Evolutionary conservation across 768 basidiomycete genomes (phyloP).

Genomic region (Agrocybe chaxingu): DNA sequence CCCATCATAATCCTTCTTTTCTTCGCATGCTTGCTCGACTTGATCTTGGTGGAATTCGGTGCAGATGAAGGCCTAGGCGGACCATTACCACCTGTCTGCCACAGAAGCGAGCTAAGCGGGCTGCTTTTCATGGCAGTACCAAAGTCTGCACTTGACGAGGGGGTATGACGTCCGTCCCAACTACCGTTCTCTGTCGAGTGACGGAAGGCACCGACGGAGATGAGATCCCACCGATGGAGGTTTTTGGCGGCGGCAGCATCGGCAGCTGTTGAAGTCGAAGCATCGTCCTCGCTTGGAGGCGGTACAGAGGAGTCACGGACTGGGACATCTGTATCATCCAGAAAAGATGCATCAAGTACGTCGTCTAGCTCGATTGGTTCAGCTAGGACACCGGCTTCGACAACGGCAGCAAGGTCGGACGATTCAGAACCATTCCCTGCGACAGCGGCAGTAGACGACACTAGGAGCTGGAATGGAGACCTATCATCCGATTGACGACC

Average conservation of each 20-base stretch:
- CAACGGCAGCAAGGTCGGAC: constrained; percentile 7
- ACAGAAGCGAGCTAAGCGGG: constrained; percentile 55
- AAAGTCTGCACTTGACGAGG: constrained; percentile 34
- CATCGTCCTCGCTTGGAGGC: not conserved
- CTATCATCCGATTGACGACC: constrained; percentile 7
- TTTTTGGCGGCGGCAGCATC: constrained; percentile 36
- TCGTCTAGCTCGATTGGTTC: constrained; percentile 67
- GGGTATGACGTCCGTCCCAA: constrained; percentile 29
- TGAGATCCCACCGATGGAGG: constrained; percentile 69
- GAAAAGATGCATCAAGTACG: constrained; percentile 71
- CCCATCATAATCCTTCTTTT: constrained; percentile 23
- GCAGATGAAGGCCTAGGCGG: constrained; percentile 6
- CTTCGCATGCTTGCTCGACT: constrained; percentile 25
- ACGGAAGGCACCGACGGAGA: constrained; percentile 72
- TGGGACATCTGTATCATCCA: constrained; percentile 34
- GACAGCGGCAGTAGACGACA: constrained; percentile 11
- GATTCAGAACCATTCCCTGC: constrained; percentile 8
- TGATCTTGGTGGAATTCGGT: constrained; percentile 7
- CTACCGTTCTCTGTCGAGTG: constrained; percentile 40
- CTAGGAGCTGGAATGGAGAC: constrained; percentile 13
- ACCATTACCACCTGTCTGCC: constrained; percentile 29
- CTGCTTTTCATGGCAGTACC: constrained; percentile 51
- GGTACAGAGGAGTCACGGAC: too few relatives aligned
- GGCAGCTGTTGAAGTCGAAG: constrained; percentile 20
- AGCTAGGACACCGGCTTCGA: constrained; percentile 20